A percentile compares a stretch with the other conserved stretches of the same genome.
Evolutionary conservation across 306 rosid genomes (phyloP).

Genomic region (Adenanthera pavonina): DNA sequence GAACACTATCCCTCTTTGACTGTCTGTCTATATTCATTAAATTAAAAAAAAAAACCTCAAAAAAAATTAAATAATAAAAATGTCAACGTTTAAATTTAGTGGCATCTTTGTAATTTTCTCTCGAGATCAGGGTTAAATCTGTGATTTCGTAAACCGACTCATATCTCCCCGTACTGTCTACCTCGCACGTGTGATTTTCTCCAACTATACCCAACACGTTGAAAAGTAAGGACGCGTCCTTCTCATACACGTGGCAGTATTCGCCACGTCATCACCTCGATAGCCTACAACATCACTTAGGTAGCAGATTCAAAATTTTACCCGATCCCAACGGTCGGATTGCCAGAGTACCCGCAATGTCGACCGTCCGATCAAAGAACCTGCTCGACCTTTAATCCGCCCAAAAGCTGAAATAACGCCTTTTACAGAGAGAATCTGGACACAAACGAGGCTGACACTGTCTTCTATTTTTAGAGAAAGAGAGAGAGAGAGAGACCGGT

Average conservation of each 20-base stretch:
- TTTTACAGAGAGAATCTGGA: slow-evolving; percentile 51
- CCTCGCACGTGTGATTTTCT: slow-evolving; percentile 59
- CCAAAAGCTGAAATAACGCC: slow-evolving; percentile 35
- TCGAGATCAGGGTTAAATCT: neutral
- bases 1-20: too few relatives aligned
- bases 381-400: slow-evolving; percentile 45
- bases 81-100: neutral
- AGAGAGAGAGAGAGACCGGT: slow-evolving; percentile 35
- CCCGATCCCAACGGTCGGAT: slow-evolving; percentile 75
- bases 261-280: slow-evolving; percentile 48
- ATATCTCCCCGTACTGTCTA: slow-evolving; percentile 33
- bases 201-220: slow-evolving; percentile 10
- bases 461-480: slow-evolving; percentile 40
- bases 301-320: slow-evolving; percentile 57
- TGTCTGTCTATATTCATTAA: too few relatives aligned
- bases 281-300: slow-evolving; percentile 35
- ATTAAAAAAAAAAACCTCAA: too few relatives aligned
- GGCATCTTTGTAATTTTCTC: slow-evolving; percentile 11
- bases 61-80: neutral
- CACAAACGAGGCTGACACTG: slow-evolving; percentile 49
- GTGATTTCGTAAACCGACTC: slow-evolving; percentile 5
- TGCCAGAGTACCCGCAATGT: slow-evolving; percentile 37
- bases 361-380: slow-evolving; percentile 53
- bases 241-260: slow-evolving; percentile 51
- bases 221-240: slow-evolving; percentile 44